These are phyloP conservation scores for Cyclostephanos tholiformis DNA, from an alignment of 108 stramenopile genomes.

Conservation along the genomic window DNA sequence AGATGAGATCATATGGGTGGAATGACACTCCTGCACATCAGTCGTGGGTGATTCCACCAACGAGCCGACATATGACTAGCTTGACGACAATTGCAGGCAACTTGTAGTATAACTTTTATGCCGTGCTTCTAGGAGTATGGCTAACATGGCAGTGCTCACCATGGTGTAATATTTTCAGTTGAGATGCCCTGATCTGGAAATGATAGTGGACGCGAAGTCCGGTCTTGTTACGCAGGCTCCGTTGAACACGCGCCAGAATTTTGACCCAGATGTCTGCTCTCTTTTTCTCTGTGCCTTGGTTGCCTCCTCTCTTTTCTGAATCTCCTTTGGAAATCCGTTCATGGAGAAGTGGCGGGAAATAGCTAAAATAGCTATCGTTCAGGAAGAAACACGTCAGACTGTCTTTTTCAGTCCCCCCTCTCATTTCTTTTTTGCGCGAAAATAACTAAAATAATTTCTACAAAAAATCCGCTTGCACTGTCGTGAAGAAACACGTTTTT, in stretches of 20 bases:
- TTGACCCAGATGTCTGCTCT: neutral
- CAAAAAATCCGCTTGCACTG: too few relatives aligned
- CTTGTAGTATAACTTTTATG: neutral
- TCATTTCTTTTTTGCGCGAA: too few relatives aligned
- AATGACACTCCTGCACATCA: neutral
- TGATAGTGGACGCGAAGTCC: neutral
- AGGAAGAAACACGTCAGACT: too few relatives aligned
- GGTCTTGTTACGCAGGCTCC: too few relatives aligned
- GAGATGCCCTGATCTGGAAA: neutral
- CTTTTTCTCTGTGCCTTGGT: neutral
- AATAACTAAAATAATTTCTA: too few relatives aligned
- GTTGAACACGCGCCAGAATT: constrained; percentile 4
- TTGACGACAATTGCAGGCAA: neutral
- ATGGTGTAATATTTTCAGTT: neutral
- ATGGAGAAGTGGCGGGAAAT: too few relatives aligned
- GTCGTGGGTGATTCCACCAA: neutral
- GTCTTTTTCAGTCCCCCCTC: too few relatives aligned
- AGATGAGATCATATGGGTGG: constrained; percentile 8
- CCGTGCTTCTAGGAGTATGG: neutral
- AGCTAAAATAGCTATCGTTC: too few relatives aligned
- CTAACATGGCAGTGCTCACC: constrained; percentile 2
- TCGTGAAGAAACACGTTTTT: too few relatives aligned
- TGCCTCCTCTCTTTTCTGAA: neutral
- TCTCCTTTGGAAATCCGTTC: too few relatives aligned
- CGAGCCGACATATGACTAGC: neutral